Conservation (phyloP, 805 yeast species). For the Komagataella kurtzmanii region DNA sequence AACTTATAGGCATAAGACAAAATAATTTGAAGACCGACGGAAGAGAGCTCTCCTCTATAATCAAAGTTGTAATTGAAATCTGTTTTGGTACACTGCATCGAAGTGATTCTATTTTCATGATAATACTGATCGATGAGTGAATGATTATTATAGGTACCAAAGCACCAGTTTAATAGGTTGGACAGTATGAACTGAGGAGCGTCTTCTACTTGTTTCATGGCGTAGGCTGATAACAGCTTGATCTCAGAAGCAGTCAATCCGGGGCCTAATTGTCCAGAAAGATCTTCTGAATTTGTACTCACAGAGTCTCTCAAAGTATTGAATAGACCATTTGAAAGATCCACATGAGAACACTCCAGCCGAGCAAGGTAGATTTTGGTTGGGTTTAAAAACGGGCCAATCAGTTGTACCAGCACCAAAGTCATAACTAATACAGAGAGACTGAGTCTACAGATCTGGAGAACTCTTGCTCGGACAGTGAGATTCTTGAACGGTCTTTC, state of each 20-base stretch:
- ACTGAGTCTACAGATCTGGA: conserved; percentile 9
- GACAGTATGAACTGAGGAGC: conserved; percentile 36
- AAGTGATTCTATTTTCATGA: not conserved
- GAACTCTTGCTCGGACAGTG: conserved; percentile 11
- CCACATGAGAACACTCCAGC: conserved; percentile 36
- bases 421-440: conserved; percentile 4
- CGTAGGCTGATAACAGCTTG: conserved; percentile 27
- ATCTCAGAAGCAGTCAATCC: conserved; percentile 35
- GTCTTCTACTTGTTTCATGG: conserved; percentile 26
- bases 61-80: conserved; percentile 22
- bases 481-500: conserved; percentile 14
- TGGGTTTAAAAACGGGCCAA: conserved; percentile 4
- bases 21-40: conserved; percentile 27
- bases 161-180: conserved; percentile 30
- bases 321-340: conserved; percentile 40
- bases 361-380: conserved; percentile 14
- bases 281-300: conserved; percentile 9
- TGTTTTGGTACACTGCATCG: conserved; percentile 8
- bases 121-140: conserved; percentile 4
- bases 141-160: conserved; percentile 20
- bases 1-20: conserved; percentile 33
- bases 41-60: conserved; percentile 25
- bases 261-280: conserved; percentile 8
- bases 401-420: conserved; percentile 3
- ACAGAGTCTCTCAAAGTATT: conserved; percentile 20